These are phyloP conservation scores for Liquidambar formosana DNA, from an alignment of 164 flowering plant species.

Conservation along the genomic window DNA sequence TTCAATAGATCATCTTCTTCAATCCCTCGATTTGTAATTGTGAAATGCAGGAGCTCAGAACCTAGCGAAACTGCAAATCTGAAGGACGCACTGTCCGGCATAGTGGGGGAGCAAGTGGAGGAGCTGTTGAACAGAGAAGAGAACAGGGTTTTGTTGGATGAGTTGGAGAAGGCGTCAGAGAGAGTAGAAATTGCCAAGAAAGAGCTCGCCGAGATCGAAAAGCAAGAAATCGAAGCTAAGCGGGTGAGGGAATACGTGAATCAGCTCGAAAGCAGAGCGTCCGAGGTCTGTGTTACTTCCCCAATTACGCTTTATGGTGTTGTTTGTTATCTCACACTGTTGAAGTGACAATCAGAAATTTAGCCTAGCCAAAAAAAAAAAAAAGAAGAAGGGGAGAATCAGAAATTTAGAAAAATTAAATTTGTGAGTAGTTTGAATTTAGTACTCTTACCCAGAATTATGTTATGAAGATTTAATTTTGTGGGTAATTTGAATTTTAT, in stretches of 20 bases:
- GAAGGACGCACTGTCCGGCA: slow-evolving; percentile 60
- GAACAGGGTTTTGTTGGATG: slow-evolving; percentile 68
- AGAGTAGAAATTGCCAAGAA: slow-evolving; percentile 76
- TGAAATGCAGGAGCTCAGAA: slow-evolving; percentile 44
- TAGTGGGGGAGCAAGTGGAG: slow-evolving; percentile 69
- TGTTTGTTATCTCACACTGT: neutral
- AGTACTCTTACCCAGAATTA: no score
- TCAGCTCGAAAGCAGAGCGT: slow-evolving; percentile 57
- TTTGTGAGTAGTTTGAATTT: no score
- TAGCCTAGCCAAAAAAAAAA: no score
- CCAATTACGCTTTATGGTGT: neutral
- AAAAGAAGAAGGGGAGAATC: no score
- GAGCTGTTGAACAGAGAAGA: slow-evolving; percentile 69
- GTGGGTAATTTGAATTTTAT: neutral
- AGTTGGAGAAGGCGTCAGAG: slow-evolving; percentile 64
- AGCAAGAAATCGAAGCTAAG: slow-evolving; percentile 65
- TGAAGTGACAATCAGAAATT: neutral
- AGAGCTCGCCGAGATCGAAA: slow-evolving; percentile 70
- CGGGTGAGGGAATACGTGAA: slow-evolving; percentile 47
- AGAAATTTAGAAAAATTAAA: no score
- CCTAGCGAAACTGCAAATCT: slow-evolving; percentile 26
- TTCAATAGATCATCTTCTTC: slow-evolving; percentile 11
- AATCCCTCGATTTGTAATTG: neutral
- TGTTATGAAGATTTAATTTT: neutral
- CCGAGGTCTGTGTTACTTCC: slow-evolving; percentile 54